phyloP scores from a whole-genome alignment of 768 basidiomycete genomes.

The Gyrodon lividus region DNA sequence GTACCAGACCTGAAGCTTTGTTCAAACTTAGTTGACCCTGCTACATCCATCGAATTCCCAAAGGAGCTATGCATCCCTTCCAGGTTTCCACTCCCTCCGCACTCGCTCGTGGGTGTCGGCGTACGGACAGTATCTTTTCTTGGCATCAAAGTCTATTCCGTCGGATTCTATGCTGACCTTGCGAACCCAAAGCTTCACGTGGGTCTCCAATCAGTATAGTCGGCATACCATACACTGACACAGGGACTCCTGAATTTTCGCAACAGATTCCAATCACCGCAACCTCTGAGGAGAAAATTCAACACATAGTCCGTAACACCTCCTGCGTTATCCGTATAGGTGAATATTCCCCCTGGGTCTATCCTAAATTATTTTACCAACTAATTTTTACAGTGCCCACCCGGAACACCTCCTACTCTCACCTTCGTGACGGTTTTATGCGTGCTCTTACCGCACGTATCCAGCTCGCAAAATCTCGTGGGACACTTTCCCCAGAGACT shows the following conservation, averaged over 20 bases:
- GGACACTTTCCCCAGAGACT: constrained; percentile 55
- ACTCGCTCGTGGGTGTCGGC: constrained; percentile 79
- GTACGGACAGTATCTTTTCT: constrained; percentile 89
- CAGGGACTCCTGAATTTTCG: background rate
- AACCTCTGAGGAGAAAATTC: constrained; percentile 67
- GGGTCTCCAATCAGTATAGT: constrained; percentile 8
- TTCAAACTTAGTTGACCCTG: constrained; percentile 57
- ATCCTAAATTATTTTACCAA: background rate
- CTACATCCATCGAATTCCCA: constrained; percentile 73
- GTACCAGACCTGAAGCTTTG: background rate
- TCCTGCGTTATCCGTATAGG: constrained; percentile 76
- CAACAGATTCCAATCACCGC: constrained; percentile 54
- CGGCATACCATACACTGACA: constrained; percentile 1
- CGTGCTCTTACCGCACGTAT: constrained; percentile 68
- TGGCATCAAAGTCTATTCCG: constrained; percentile 83
- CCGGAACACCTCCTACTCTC: constrained; percentile 71
- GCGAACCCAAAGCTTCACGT: constrained; percentile 62
- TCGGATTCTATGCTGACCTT: constrained; percentile 88
- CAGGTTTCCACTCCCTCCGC: constrained; percentile 56
- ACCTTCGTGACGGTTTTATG: constrained; percentile 82
- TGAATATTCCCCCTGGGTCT: constrained; percentile 28
- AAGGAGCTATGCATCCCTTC: constrained; percentile 61
- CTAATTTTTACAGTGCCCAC: constrained; percentile 60
- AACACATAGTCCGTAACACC: constrained; percentile 62
- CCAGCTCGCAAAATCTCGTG: constrained; percentile 47